Evolutionary conservation across 306 rosid species (phyloP), one percentile per base, ranked within the genome.

Genomic region (Potentilla sterilis): DNA sequence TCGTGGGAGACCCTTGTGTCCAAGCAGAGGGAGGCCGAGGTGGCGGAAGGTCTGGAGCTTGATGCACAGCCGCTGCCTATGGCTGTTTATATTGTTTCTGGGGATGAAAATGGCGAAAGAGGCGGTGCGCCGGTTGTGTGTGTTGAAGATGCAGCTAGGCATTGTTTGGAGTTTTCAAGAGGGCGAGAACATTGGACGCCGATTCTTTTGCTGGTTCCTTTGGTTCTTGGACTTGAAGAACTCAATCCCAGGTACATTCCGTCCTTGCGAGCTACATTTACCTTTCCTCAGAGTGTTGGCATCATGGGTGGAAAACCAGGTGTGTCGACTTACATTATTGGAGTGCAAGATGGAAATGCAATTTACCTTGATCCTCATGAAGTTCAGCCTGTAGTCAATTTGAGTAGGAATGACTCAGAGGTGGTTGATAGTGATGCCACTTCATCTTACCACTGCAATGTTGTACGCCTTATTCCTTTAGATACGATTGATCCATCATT

Each of bases 221-320:
- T 95, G 90, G 99, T 95, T 83, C 99, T 95, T 78, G 99, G 99
- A 82, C 99, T 92, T 67, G 99, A 95, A 80, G 91, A 93, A 78
- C 81, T 95, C 66, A 95, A 95, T 80, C 97, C 94, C 49, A 90
- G 99, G 93, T 95, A 95, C 79, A 88, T 92, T 82, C 97, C 97
- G 18, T 82, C 90, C 48, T 79, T 95, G 88, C 87, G 83, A 81
- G 87, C 90, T 74, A 95, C 96, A 42, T 92, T 92, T 75, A 89
- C 88, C 43, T 95, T 90, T 85, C 93, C 97, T 41, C 99, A 95
- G 74, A 92, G 99, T 83, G 92, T 95, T 35, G 99, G 99, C 68
- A 92, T 95, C 77, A 85, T 95, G 89, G 99, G 99, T 47, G 97
- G 99, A 51, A 95, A 81, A 78, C 90, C 97, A 52, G 96, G 99